Base-by-base conservation (phyloP, 306 rosid genomes). In the Spatholobus suberectus region DNA sequence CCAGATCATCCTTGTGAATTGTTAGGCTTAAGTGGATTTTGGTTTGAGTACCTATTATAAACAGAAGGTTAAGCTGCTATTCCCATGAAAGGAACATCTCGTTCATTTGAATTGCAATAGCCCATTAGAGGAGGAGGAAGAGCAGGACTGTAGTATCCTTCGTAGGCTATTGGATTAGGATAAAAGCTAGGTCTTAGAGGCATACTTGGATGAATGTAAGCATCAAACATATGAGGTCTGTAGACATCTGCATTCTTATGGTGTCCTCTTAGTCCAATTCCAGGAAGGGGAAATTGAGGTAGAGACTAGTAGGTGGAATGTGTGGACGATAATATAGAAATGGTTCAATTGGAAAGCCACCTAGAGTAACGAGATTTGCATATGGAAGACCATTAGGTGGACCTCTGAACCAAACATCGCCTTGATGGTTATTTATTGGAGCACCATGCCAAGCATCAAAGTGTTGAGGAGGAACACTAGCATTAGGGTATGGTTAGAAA, bases 361-460 rank as follows among this genome's bases (percentile, higher is more conserved):
- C 93, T 47, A 91, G 94, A 86, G 86, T 61, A 75, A 89, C 90
- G 34, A 90, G 98, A 78, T 85, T 70, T 75, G 90, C 92, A 83
- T 85, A 94, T 14, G 95, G 93, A 61, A 92, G 89, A 75, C 91
- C 97, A 81, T 93, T 91, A 12, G 91, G 94, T 55, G 96, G 98
- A 76, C 98, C 97, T 81, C 98, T 85, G 77, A 87, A 94, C 97
- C 96, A 94, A 77, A 88, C 92, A 70, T 92, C 91, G 55, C 91
- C 89, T 86, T 91, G 98, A 65, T 92, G 96, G 77, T 84, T 90
- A 82, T 86, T 90, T 37, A 89, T 84, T 17, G 96, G 91, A 72
- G 86, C 74, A 83, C 92, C 94, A 79, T 77, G 96, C 98, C 98
- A 92, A 65, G 88, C 89, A 73, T 94, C 98, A 86, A 75, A 91